Evolutionary conservation across 805 yeast species (phyloP).

Genomic region (Kluyveromyces aestuarii): DNA sequence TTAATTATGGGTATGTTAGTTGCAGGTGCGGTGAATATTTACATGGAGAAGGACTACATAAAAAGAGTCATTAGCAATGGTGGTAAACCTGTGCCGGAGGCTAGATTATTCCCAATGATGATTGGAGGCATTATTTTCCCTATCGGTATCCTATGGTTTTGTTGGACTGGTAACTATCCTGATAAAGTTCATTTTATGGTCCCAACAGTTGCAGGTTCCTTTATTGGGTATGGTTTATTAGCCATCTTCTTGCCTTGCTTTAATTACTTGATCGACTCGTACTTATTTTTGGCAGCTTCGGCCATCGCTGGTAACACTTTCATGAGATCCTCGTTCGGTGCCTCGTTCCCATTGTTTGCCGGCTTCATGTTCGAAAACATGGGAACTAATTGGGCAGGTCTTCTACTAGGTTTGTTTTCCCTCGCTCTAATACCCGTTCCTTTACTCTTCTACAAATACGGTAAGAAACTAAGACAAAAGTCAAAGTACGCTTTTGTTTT

Average conservation of each 20-base stretch:
- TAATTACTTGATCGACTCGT: slow-evolving; percentile 66
- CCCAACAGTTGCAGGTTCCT: slow-evolving; percentile 58
- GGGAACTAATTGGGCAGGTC: slow-evolving; percentile 75
- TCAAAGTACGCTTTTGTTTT: slow-evolving; percentile 45
- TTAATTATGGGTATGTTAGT: slow-evolving; percentile 58
- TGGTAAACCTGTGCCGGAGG: slow-evolving; percentile 66
- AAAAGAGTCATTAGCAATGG: slow-evolving; percentile 41
- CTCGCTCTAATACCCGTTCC: slow-evolving; percentile 58
- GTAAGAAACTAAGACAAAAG: slow-evolving; percentile 43
- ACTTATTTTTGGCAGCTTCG: slow-evolving; percentile 65
- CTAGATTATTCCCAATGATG: slow-evolving; percentile 69
- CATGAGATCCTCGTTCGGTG: slow-evolving; percentile 59
- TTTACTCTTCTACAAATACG: slow-evolving; percentile 50
- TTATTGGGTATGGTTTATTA: slow-evolving; percentile 60
- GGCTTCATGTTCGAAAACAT: slow-evolving; percentile 57
- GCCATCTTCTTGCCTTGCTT: slow-evolving; percentile 60
- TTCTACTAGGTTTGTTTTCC: slow-evolving; percentile 56
- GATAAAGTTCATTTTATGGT: slow-evolving; percentile 69
- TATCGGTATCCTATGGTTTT: slow-evolving; percentile 74
- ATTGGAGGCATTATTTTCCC: slow-evolving; percentile 64
- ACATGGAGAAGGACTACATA: slow-evolving; percentile 44
- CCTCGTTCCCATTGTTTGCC: slow-evolving; percentile 66
- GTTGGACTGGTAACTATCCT: slow-evolving; percentile 79
- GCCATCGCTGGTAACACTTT: slow-evolving; percentile 70
- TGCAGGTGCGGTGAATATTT: slow-evolving; percentile 47